Base-by-base conservation (phyloP, 805 yeast species). In the Metschnikowia lachancei region DNA sequence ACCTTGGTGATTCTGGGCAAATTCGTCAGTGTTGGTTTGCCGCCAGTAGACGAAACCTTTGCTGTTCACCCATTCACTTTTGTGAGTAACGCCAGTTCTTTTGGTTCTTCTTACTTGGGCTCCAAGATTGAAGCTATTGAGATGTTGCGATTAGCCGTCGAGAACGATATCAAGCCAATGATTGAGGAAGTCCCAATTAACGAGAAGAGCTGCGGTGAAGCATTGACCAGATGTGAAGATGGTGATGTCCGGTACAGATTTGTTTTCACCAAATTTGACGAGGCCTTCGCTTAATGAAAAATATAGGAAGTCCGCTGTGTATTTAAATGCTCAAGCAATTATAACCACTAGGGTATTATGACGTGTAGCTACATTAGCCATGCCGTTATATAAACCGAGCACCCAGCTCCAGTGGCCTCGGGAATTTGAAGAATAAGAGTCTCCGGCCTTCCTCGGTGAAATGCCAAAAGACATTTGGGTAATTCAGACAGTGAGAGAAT, bases 11-110 rank as follows among this genome's bases (percentile, higher is more conserved):
- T 83, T 35, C 77, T 77, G 58, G 83, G 83, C 45, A 69, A 71
- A 43, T 77, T 82, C 60, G 73, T 82, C 44, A 71, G 83, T 30
- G 89, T 82, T 46, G 92, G 92, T 45, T 70, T 84, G 57, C 88
- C 92, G 44, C 65, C 66, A 24, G 51, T 44, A 14, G 75, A 70
- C 39, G 72, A 76, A 29, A 64, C 66, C 36, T 69, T 74, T 46
- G 60, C 66, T 29, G 74, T 80, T 36, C 63, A 72, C 39, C 83
- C 86, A 44, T 68, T 72, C 60, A 64, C 78, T 22, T 80, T 81
- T 66, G 66, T 82, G 53, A 53, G 63, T 17, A 69, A 66, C 50
- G 85, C 81, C 45, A 64, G 76, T 41, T 67, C 74, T 36, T 67
- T 80, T 50, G 85, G 83, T 43, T 72, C 84, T 9, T 81, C 89